phyloP scores from a whole-genome alignment of 495 filamentous ascomycete genomes.

The Ascobolus immersus region DNA sequence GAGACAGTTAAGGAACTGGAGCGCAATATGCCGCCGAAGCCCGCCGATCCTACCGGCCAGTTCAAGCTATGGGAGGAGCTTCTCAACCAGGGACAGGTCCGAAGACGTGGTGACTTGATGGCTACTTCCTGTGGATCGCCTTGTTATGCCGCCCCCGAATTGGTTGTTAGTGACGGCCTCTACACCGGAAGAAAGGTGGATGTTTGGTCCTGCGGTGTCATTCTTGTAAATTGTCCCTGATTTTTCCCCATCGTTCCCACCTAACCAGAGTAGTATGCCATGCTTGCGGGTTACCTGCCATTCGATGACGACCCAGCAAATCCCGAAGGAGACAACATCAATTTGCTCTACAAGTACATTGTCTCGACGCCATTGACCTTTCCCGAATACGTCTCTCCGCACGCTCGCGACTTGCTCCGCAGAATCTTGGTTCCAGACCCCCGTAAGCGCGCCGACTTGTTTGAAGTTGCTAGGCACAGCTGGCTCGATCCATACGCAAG shows the following conservation, averaged over 20 bases:
- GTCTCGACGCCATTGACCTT: slow-evolving; percentile 92
- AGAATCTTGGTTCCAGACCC: slow-evolving; percentile 93
- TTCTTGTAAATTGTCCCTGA: slow-evolving; percentile 63
- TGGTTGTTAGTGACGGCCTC: slow-evolving; percentile 89
- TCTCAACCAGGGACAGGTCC: slow-evolving; percentile 9
- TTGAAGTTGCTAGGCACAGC: slow-evolving; percentile 92
- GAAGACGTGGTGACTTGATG: slow-evolving; percentile 47
- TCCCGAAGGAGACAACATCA: slow-evolving; percentile 97
- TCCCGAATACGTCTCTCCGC: slow-evolving; percentile 94
- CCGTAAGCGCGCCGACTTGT: slow-evolving; percentile 78
- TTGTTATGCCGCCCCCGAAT: slow-evolving; percentile 89
- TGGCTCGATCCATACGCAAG: slow-evolving; percentile 93
- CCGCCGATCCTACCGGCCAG: slow-evolving; percentile 12
- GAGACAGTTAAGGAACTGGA: slow-evolving; percentile 18
- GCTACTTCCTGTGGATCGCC: slow-evolving; percentile 63
- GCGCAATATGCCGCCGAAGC: slow-evolving; percentile 14
- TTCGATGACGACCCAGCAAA: slow-evolving; percentile 98
- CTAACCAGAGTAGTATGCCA: slow-evolving; percentile 54
- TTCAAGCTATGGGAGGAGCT: slow-evolving; percentile 11
- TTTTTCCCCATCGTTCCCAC: not conserved
- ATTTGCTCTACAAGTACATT: slow-evolving; percentile 97
- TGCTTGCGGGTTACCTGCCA: slow-evolving; percentile 94
- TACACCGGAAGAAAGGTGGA: slow-evolving; percentile 97
- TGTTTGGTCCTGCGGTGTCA: slow-evolving; percentile 98
- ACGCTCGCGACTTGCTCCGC: slow-evolving; percentile 74